A percentile compares a stretch with the other conserved stretches of the same genome.
These are phyloP conservation scores for Acer negundo DNA, from an alignment of 345 rosid genomes.

Conservation along the genomic window DNA sequence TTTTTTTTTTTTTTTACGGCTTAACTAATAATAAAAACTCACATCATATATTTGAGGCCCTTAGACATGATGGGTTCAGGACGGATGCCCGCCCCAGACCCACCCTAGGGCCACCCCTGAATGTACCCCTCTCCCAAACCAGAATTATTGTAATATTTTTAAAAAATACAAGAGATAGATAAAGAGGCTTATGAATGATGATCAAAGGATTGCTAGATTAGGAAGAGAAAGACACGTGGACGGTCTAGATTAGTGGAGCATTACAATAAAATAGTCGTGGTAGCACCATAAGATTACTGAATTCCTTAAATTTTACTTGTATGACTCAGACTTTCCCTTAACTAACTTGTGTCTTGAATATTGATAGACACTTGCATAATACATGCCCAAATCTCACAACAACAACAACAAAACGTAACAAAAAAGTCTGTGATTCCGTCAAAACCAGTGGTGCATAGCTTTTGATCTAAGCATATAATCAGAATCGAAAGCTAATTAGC, in stretches of 20 bases:
- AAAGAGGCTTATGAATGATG: no score
- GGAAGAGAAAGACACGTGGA: neutral
- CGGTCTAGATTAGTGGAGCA: slow-evolving; percentile 2
- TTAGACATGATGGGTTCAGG: no score
- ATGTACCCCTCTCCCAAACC: no score
- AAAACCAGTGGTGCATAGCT: neutral
- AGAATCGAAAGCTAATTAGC: neutral
- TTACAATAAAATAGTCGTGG: neutral
- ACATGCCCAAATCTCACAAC: neutral
- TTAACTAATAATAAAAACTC: no score
- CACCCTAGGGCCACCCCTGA: no score
- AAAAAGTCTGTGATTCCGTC: neutral
- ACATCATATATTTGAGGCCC: no score
- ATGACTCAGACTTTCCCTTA: neutral
- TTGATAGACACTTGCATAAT: neutral
- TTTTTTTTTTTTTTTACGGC: no score
- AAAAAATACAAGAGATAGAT: no score
- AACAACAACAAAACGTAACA: neutral
- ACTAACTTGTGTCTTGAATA: neutral
- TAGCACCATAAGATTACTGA: neutral
- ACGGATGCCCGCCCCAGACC: no score
- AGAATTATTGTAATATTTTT: no score
- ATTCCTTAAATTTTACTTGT: neutral
- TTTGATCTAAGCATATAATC: slow-evolving; percentile 10
- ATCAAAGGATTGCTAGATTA: no score